Conservation (phyloP, 352 stramenopile genomes). For the Globisporangium cystogenes region DNA sequence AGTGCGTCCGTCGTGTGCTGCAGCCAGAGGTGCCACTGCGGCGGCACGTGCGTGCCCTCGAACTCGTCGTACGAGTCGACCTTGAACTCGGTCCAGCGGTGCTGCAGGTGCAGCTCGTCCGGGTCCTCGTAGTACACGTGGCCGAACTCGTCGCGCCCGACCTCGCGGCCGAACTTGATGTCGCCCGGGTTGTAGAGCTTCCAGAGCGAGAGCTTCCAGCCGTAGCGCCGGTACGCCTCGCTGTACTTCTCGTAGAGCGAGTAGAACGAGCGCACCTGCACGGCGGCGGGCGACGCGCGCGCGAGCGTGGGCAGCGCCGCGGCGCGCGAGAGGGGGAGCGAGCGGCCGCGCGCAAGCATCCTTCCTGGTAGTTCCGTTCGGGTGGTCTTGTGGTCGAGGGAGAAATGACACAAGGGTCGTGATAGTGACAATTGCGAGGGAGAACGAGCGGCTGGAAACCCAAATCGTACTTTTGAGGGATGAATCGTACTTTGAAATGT, state of each 20-base stretch:
- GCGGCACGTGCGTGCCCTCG: conserved; percentile 68
- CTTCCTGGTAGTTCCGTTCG: too few relatives aligned
- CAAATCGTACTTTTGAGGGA: too few relatives aligned
- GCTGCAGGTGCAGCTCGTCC: conserved; percentile 62
- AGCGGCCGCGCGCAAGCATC: conserved; percentile 10
- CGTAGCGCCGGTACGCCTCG: conserved; percentile 76
- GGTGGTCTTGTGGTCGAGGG: too few relatives aligned
- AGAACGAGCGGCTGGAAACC: too few relatives aligned
- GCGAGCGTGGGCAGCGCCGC: background rate
- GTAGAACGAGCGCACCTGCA: conserved; percentile 69
- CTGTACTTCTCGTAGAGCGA: conserved; percentile 80
- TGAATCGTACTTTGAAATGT: too few relatives aligned
- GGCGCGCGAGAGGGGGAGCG: conserved; percentile 2
- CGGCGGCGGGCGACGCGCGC: background rate
- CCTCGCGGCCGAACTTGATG: conserved; percentile 83
- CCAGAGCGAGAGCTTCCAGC: conserved; percentile 76
- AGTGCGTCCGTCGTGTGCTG: conserved; percentile 71
- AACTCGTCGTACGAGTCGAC: conserved; percentile 78
- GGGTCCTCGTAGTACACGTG: conserved; percentile 88
- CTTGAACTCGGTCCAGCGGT: conserved; percentile 83
- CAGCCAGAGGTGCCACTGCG: conserved; percentile 85
- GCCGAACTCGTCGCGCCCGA: conserved; percentile 79
- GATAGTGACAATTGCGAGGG: too few relatives aligned
- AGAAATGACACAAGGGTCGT: too few relatives aligned
- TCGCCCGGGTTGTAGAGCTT: conserved; percentile 87